These are phyloP conservation scores for Plasmopara viticola DNA, from an alignment of 352 stramenopile genomes.

Conservation along the genomic window DNA sequence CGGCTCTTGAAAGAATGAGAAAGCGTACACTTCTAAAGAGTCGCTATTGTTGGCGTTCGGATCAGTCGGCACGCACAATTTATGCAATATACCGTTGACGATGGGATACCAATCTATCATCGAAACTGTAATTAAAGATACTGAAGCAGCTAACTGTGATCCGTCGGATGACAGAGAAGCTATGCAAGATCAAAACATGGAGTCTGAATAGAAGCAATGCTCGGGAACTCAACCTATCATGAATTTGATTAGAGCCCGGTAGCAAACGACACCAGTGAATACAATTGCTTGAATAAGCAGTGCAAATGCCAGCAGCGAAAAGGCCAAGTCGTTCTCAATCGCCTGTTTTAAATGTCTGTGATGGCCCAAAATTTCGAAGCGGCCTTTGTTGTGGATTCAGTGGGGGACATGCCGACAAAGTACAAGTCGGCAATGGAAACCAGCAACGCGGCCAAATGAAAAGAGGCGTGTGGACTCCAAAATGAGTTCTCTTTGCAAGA, in stretches of 20 bases:
- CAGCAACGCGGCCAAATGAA: neutral
- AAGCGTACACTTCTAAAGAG: too few relatives aligned
- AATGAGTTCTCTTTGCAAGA: neutral
- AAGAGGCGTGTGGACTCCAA: neutral
- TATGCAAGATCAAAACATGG: neutral
- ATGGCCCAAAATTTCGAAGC: neutral
- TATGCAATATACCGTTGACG: neutral
- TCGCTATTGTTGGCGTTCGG: too few relatives aligned
- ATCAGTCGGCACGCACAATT: too few relatives aligned
- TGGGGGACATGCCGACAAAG: neutral
- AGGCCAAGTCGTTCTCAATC: neutral
- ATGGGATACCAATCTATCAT: neutral
- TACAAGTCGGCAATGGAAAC: neutral
- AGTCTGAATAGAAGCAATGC: neutral
- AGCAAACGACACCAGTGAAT: neutral
- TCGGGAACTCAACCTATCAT: neutral
- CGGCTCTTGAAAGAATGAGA: too few relatives aligned
- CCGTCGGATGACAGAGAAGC: too few relatives aligned
- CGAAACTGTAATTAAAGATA: neutral
- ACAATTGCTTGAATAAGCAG: neutral
- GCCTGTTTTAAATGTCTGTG: neutral
- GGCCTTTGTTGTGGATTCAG: neutral
- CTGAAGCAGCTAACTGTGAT: too few relatives aligned
- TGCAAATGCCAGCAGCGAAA: neutral
- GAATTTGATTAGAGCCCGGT: neutral